Conservation (phyloP, 2,329 filamentous ascomycete species). For the Trichoderma cornu-damae region DNA sequence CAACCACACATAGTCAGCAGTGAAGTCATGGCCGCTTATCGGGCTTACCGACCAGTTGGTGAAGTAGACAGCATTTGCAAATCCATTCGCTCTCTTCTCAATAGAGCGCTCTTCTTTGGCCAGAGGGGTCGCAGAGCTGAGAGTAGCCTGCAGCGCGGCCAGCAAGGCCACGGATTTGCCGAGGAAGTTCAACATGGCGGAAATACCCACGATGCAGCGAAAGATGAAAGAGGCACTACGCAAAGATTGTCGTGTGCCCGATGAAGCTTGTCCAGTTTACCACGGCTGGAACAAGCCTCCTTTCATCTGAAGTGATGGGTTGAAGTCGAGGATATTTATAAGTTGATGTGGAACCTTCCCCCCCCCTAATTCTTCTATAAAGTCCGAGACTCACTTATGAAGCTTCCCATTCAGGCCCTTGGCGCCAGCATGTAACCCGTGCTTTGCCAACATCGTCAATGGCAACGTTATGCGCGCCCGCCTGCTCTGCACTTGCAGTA, state of each 20-base stretch:
- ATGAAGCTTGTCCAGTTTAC: not conserved
- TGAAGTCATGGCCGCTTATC: not conserved
- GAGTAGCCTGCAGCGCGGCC: slow-evolving; percentile 25
- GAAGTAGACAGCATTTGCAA: slow-evolving; percentile 42
- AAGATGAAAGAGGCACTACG: not conserved
- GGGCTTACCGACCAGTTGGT: slow-evolving; percentile 42
- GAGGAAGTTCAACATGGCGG: slow-evolving; percentile 22
- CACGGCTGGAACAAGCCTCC: not conserved
- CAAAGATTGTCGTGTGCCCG: not conserved
- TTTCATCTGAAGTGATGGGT: not conserved
- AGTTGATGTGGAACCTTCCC: slow-evolving; percentile 1
- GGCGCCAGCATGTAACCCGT: slow-evolving; percentile 7
- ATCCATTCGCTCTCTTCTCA: slow-evolving; percentile 24
- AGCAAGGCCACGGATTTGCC: slow-evolving; percentile 26
- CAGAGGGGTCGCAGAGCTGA: slow-evolving; percentile 24
- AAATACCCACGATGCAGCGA: not conserved
- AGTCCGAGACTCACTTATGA: not conserved
- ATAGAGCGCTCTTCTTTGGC: not conserved
- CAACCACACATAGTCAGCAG: not conserved
- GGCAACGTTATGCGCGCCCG: slow-evolving; percentile 8
- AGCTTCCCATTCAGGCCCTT: slow-evolving; percentile 1
- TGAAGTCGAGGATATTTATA: not conserved
- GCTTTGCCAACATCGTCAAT: not conserved
- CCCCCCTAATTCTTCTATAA: not conserved
- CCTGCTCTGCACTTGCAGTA: not conserved